These are phyloP conservation scores for Letharia columbiana DNA, from an alignment of 495 filamentous ascomycete genomes.

Conservation along the genomic window DNA sequence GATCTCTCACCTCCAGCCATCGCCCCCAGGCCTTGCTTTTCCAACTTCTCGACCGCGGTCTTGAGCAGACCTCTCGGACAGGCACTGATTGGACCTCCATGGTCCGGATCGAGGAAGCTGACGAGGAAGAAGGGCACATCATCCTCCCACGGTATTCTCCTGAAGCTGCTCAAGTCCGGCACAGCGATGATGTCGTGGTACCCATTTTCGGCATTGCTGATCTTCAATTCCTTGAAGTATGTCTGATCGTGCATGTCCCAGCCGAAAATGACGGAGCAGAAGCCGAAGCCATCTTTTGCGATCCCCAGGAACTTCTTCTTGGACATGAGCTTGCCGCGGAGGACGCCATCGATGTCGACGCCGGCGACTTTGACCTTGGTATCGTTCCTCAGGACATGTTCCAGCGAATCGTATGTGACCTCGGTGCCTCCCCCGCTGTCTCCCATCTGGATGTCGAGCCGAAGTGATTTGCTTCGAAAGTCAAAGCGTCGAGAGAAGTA, in stretches of 20 bases:
- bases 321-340: constrained; percentile 89
- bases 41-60: constrained; percentile 56
- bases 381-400: constrained; percentile 61
- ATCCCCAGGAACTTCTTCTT: constrained; percentile 94
- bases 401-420: constrained; percentile 51
- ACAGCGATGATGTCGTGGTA: constrained; percentile 84
- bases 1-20: constrained; percentile 78
- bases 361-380: constrained; percentile 86
- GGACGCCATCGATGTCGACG: constrained; percentile 80
- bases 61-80: constrained; percentile 75
- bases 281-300: constrained; percentile 77
- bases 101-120: constrained; percentile 74
- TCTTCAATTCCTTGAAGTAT: constrained; percentile 72
- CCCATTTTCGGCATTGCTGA: constrained; percentile 89
- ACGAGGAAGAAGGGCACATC: constrained; percentile 89
- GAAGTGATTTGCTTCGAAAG: background rate
- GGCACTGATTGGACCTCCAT: constrained; percentile 58
- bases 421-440: background rate
- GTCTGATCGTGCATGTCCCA: constrained; percentile 98
- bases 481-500: background rate
- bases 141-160: constrained; percentile 92
- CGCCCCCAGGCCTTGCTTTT: constrained; percentile 58
- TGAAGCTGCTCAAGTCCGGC: constrained; percentile 70
- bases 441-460: background rate
- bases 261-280: constrained; percentile 93